These are phyloP conservation scores for Thamnidium elegans DNA, from an alignment of 192 early-diverging fungal genomes.

Conservation along the genomic window DNA sequence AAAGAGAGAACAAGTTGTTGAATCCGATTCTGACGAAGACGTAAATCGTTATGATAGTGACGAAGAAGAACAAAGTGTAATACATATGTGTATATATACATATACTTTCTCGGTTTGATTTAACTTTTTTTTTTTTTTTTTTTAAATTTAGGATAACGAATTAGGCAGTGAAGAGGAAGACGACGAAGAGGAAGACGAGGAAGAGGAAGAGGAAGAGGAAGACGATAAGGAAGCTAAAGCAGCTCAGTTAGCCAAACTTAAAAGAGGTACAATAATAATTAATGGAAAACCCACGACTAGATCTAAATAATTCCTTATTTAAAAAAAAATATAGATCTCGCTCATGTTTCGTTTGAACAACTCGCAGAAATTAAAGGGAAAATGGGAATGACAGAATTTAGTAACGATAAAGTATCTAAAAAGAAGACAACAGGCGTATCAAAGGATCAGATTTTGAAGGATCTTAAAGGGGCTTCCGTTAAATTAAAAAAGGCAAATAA, in stretches of 20 bases:
- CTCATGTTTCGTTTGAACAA: constrained; percentile 78
- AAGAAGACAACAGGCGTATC: constrained; percentile 25
- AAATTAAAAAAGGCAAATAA: constrained; percentile 41
- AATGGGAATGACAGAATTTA: constrained; percentile 63
- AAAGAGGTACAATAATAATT: constrained; percentile 23
- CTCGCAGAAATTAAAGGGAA: constrained; percentile 75
- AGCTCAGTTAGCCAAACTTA: constrained; percentile 20
- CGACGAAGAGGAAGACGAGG: constrained; percentile 11
- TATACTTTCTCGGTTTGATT: not conserved
- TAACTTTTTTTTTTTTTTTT: not conserved
- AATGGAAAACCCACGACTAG: not conserved
- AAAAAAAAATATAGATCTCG: constrained; percentile 44
- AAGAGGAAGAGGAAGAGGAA: constrained; percentile 21
- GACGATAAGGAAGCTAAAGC: constrained; percentile 15
- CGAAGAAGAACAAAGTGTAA: constrained; percentile 10
- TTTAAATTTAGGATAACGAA: not conserved
- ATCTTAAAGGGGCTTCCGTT: constrained; percentile 34
- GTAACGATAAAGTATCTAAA: constrained; percentile 32
- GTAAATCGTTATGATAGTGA: constrained; percentile 11
- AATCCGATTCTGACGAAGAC: constrained; percentile 16
- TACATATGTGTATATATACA: not conserved
- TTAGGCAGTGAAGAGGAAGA: constrained; percentile 11
- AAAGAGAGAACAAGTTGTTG: constrained; percentile 6
- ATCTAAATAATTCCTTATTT: not conserved
- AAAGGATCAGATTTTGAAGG: constrained; percentile 35